phyloP scores from a whole-genome alignment of 306 rosid genomes.

The Cucumis melo region DNA sequence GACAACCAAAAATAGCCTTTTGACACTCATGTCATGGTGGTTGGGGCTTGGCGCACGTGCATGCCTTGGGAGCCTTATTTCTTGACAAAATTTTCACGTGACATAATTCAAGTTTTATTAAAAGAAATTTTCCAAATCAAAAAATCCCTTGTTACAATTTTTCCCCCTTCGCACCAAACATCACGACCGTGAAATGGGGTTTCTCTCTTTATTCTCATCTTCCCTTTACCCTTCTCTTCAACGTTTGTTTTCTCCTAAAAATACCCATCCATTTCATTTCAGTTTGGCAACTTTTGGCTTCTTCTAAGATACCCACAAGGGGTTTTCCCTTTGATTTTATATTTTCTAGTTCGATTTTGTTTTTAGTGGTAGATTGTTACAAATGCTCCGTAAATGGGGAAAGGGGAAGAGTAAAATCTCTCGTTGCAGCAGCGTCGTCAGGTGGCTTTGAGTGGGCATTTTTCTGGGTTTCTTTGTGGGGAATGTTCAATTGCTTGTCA shows the following conservation, averaged over 20 bases:
- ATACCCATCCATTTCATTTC: neutral
- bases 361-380: conserved; percentile 6
- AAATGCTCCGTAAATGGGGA: conserved; percentile 54
- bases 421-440: conserved; percentile 21
- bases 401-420: conserved; percentile 25
- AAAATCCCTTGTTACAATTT: too few relatives aligned
- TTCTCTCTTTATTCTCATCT: conserved; percentile 7
- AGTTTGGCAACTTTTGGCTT: neutral
- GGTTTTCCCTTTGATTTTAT: neutral
- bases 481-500: conserved; percentile 26
- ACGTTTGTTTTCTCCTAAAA: conserved; percentile 66
- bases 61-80: too few relatives aligned
- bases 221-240: conserved; percentile 33
- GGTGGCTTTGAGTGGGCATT: conserved; percentile 9
- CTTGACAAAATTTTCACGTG: too few relatives aligned
- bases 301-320: neutral
- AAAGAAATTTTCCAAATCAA: too few relatives aligned
- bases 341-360: neutral
- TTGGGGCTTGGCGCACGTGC: too few relatives aligned
- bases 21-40: too few relatives aligned
- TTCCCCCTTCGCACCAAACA: too few relatives aligned
- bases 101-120: too few relatives aligned
- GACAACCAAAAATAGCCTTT: too few relatives aligned
- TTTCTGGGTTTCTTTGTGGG: conserved; percentile 26
- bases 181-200: too few relatives aligned